These are phyloP conservation scores for Botrytis tulipae DNA, from an alignment of 2,329 filamentous ascomycete species.

Conservation along the genomic window DNA sequence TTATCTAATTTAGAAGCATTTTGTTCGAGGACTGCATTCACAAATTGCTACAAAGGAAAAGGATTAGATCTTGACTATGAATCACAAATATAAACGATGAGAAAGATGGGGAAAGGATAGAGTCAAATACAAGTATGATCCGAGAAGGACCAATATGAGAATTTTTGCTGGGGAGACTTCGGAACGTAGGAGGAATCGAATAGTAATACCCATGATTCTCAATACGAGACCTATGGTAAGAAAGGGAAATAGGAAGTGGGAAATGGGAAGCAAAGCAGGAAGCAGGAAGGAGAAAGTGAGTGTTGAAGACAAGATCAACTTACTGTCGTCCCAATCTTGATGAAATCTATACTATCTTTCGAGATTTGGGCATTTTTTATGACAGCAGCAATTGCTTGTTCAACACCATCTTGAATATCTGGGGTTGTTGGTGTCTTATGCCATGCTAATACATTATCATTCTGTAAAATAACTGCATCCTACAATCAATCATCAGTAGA, in stretches of 20 bases:
- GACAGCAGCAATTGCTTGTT: conserved; percentile 46
- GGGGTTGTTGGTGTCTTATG: conserved; percentile 50
- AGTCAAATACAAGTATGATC: neutral
- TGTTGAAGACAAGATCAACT: conserved; percentile 15
- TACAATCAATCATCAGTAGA: conserved; percentile 17
- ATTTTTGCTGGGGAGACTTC: neutral
- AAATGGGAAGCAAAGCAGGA: neutral
- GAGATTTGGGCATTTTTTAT: conserved; percentile 42
- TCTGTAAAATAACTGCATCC: conserved; percentile 32
- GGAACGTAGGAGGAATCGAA: neutral
- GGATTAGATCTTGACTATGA: conserved; percentile 3
- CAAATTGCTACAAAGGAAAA: conserved; percentile 42
- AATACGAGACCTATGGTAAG: neutral
- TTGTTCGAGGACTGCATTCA: conserved; percentile 51
- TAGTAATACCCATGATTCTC: too few relatives aligned
- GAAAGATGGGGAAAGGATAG: neutral
- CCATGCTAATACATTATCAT: conserved; percentile 40
- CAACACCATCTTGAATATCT: conserved; percentile 52
- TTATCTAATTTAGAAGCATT: conserved; percentile 49
- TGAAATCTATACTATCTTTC: conserved; percentile 44
- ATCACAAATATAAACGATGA: neutral
- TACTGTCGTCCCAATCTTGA: conserved; percentile 47
- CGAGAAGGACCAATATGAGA: neutral
- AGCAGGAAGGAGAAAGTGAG: neutral
- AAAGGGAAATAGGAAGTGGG: neutral